A percentile compares a stretch with the other conserved stretches of the same genome.
Evolutionary conservation across 257 asterid species (phyloP).

Genomic region (Osmanthus fragrans): DNA sequence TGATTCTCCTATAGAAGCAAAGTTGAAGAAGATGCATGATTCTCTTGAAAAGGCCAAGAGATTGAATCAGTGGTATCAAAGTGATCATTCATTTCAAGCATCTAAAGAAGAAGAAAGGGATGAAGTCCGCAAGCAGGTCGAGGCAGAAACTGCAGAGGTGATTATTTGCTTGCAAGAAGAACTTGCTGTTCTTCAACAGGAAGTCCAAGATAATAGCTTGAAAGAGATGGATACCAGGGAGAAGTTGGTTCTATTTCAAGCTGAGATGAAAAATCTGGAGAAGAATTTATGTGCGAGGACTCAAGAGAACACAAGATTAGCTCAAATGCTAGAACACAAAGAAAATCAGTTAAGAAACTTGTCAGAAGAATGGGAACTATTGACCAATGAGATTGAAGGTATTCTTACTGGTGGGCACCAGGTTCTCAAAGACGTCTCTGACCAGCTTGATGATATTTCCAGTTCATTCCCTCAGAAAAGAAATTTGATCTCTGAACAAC

Average conservation of each 20-base stretch:
- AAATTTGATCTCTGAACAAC: constrained; percentile 61
- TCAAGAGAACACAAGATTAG: constrained; percentile 54
- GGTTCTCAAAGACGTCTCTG: constrained; percentile 65
- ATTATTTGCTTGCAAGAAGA: constrained; percentile 97
- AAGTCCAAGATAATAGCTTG: constrained; percentile 57
- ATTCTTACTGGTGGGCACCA: constrained; percentile 67
- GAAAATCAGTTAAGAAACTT: constrained; percentile 47
- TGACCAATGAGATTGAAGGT: constrained; percentile 61
- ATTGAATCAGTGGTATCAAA: constrained; percentile 65
- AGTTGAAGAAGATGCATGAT: constrained; percentile 78
- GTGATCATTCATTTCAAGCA: constrained; percentile 57
- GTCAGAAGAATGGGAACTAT: constrained; percentile 59
- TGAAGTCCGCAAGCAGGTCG: constrained; percentile 87
- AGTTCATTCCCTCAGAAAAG: constrained; percentile 49
- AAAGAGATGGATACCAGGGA: constrained; percentile 66
- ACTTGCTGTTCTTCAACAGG: constrained; percentile 79
- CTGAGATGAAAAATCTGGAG: constrained; percentile 53
- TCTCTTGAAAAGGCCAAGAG: constrained; percentile 86
- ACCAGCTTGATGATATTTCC: constrained; percentile 55
- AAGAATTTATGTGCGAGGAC: constrained; percentile 35
- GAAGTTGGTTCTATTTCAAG: constrained; percentile 38
- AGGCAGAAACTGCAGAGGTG: constrained; percentile 97
- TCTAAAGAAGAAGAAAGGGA: constrained; percentile 72
- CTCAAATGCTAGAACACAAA: constrained; percentile 53
- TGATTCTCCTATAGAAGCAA: constrained; percentile 63